Evolutionary conservation across 164 flowering plant genomes (phyloP), one percentile per base, ranked within the genome.

Genomic region (Magnolia sinica): DNA sequence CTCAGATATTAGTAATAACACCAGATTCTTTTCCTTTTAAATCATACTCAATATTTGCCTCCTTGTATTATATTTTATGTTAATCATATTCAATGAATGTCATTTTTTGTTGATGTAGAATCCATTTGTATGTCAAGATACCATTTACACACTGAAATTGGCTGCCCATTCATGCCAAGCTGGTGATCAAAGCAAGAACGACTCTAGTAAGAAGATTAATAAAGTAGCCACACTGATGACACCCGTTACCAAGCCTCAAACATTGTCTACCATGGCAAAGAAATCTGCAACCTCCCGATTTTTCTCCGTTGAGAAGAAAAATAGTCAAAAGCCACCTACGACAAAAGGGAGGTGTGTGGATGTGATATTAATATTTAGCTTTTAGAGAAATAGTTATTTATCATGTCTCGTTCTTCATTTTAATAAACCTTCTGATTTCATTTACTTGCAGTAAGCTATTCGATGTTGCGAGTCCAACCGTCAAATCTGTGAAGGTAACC

Each of bases 51-150:
- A n/a, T 50, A 72, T 19, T 51, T 20, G 64, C 2, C 20, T 23
- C 37, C 24, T 52, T 22, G 6, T 10, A 59, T 59, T 59, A 8
- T 59, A 59, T 13, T 13, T 59, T 19, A 59, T 59, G 14, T 13
- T 13, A 59, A 59, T 13, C 9, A 10, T 59, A 59, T 13, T 19
- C 4, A 59, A 59, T 59, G 14, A 59, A 59, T 13, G 67, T 22
- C 1, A 58, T 73, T 71, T 61, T 52, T 20, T 52, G 55, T 78
- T 52, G 31, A 58, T 79, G 71, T 23, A 91, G 97, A 87, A 86
- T 58, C 88, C 89, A 73, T 77, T 71, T 8, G 76, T 84, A 71
- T 88, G 91, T 85, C 90, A 86, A 88, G 97, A 92, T 72, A 87
- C 92, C 49, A 68, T 87, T 16, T 77, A 82, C 55, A 82, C 87